phyloP scores from a whole-genome alignment of 495 filamentous ascomycete species.

The Podospora sp. region DNA sequence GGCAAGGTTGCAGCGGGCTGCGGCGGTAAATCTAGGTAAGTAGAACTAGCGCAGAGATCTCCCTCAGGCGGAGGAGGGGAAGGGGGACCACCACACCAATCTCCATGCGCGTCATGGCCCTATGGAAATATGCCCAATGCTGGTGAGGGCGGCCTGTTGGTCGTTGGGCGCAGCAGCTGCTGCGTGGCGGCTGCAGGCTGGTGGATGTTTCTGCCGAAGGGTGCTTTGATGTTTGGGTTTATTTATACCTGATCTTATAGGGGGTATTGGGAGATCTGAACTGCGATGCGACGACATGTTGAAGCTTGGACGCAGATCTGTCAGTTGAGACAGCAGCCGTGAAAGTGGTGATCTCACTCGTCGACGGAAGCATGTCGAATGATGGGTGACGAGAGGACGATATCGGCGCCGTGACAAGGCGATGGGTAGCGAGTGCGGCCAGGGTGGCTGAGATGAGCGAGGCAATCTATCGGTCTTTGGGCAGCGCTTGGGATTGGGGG shows the following conservation, averaged over 20 bases:
- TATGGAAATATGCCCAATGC: constrained; percentile 14
- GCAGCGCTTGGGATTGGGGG: background rate
- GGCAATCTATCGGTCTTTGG: background rate
- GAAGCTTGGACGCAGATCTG: too few species aligned
- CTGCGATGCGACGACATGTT: too few species aligned
- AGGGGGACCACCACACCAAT: background rate
- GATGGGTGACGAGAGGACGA: background rate
- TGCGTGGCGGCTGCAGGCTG: constrained; percentile 13
- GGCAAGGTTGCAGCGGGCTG: background rate
- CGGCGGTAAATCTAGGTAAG: too few species aligned
- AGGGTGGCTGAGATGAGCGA: background rate
- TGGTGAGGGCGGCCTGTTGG: background rate
- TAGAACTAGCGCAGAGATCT: background rate
- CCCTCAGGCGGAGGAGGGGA: background rate
- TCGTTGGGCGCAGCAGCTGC: background rate
- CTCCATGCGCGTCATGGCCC: constrained; percentile 14
- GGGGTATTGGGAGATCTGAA: background rate
- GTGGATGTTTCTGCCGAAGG: background rate
- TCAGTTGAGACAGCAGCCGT: too few species aligned
- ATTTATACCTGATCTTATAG: background rate
- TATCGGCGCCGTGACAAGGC: background rate
- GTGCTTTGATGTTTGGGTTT: background rate
- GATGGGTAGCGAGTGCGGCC: background rate
- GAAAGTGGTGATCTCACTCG: too few species aligned
- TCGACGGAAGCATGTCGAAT: background rate